Percentiles rank a stretch among this genome's conserved stretches.
Conservation (phyloP, 257 asterid species). For the Solanum lignicaule region DNA sequence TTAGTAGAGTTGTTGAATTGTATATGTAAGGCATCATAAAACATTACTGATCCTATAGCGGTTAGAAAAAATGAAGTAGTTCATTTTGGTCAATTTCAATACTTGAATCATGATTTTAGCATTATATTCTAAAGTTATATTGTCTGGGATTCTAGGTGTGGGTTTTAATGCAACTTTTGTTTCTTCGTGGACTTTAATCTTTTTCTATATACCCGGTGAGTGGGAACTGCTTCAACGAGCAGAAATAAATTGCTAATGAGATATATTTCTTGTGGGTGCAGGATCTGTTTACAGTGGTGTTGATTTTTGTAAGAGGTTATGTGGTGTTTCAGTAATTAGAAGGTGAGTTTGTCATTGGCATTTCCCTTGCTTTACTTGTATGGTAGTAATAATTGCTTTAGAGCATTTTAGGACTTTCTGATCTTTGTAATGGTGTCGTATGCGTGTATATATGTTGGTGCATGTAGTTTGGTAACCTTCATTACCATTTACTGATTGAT, state of each 20-base stretch:
- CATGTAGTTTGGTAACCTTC: not conserved
- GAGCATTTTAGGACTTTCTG: not conserved
- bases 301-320: conserved; percentile 92
- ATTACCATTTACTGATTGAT: not conserved
- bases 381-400: not conserved
- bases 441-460: not conserved
- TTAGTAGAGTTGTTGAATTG: not conserved
- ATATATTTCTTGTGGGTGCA: conserved; percentile 23
- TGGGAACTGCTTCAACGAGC: not conserved
- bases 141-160: not conserved
- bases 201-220: not conserved
- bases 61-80: not conserved
- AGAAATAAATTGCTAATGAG: not conserved
- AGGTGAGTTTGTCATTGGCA: conserved; percentile 31
- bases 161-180: not conserved
- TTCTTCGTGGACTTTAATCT: not conserved
- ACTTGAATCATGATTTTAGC: not conserved
- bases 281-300: conserved; percentile 94
- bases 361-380: not conserved
- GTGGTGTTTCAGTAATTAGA: conserved; percentile 94
- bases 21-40: not conserved
- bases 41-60: not conserved
- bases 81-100: not conserved
- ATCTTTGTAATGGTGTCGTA: not conserved
- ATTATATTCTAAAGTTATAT: not conserved